Percentiles rank a stretch among this genome's conserved stretches.
Evolutionary conservation across 176 grass and related monocot species (phyloP).

Genomic region (Aegilops tauschii): DNA sequence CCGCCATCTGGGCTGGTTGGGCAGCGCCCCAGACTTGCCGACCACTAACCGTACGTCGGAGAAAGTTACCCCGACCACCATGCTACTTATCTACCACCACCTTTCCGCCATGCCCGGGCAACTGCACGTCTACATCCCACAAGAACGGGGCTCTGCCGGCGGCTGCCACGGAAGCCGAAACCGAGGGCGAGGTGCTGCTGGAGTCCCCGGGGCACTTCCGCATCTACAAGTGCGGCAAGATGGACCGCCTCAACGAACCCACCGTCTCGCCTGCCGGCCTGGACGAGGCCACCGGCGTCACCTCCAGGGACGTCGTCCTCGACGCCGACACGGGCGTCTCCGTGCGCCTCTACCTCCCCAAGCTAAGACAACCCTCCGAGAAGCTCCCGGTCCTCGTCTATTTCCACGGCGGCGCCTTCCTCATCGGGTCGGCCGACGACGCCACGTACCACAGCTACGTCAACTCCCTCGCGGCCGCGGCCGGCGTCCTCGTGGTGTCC

Average conservation of each 20-base stretch:
- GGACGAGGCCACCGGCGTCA: slow-evolving; percentile 41
- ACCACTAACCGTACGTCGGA: neutral
- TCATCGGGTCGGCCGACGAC: slow-evolving; percentile 26
- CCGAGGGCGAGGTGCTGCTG: slow-evolving; percentile 30
- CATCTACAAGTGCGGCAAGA: slow-evolving; percentile 53
- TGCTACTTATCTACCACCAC: neutral
- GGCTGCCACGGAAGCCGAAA: neutral
- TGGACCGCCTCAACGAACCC: slow-evolving; percentile 34
- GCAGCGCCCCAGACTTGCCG: neutral
- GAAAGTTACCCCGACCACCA: neutral
- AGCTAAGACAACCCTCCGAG: neutral
- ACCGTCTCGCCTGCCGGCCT: neutral
- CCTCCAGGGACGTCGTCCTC: slow-evolving; percentile 62
- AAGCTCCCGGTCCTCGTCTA: slow-evolving; percentile 57
- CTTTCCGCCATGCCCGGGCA: neutral
- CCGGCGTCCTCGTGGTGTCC: slow-evolving; percentile 35
- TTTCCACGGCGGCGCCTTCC: slow-evolving; percentile 48
- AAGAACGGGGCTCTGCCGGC: neutral
- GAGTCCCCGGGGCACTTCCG: slow-evolving; percentile 35
- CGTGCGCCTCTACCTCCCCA: slow-evolving; percentile 54
- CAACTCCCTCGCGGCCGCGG: slow-evolving; percentile 25
- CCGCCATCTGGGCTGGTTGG: neutral
- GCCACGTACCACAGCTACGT: slow-evolving; percentile 37
- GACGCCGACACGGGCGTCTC: slow-evolving; percentile 38
- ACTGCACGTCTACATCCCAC: neutral